These are phyloP conservation scores for Penicillium rolfsii DNA, from an alignment of 2,329 filamentous ascomycete genomes.

Conservation along the genomic window DNA sequence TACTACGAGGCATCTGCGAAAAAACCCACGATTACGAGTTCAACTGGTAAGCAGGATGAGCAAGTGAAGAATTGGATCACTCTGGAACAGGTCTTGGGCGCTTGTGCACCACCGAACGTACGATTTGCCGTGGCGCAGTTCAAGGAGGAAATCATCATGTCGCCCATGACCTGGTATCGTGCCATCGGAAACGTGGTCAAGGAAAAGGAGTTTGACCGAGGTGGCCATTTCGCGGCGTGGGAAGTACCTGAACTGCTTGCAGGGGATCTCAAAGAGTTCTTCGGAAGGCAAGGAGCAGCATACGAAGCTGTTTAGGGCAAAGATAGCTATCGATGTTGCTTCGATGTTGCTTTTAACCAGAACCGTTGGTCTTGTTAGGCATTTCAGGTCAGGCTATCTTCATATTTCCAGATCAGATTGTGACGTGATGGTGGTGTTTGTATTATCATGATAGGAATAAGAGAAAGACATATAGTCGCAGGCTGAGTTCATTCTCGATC, in stretches of 20 bases:
- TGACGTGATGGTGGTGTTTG: conserved; percentile 30
- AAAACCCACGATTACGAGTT: conserved; percentile 5
- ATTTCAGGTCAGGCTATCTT: background rate
- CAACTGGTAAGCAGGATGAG: conserved; percentile 35
- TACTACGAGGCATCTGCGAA: conserved; percentile 67
- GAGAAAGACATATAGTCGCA: conserved; percentile 27
- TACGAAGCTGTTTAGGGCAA: conserved; percentile 40
- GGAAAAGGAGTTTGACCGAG: conserved; percentile 49
- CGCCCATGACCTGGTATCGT: conserved; percentile 55
- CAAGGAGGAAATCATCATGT: conserved; percentile 54
- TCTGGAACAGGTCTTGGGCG: conserved; percentile 33
- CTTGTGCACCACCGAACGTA: conserved; percentile 50
- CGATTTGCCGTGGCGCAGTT: conserved; percentile 58
- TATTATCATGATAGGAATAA: conserved; percentile 33
- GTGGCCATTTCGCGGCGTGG: conserved; percentile 59
- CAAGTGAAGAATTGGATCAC: conserved; percentile 20
- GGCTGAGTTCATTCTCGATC: conserved; percentile 14
- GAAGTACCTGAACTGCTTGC: conserved; percentile 54
- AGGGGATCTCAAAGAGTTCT: conserved; percentile 53
- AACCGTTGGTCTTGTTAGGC: background rate
- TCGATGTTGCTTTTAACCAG: conserved; percentile 1
- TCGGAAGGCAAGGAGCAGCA: conserved; percentile 48
- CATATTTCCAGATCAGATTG: conserved; percentile 11
- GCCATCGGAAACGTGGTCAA: conserved; percentile 57
- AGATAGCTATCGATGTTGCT: conserved; percentile 36